These are phyloP conservation scores for Ulmus americana DNA, from an alignment of 331 rosid genomes.

Conservation along the genomic window DNA sequence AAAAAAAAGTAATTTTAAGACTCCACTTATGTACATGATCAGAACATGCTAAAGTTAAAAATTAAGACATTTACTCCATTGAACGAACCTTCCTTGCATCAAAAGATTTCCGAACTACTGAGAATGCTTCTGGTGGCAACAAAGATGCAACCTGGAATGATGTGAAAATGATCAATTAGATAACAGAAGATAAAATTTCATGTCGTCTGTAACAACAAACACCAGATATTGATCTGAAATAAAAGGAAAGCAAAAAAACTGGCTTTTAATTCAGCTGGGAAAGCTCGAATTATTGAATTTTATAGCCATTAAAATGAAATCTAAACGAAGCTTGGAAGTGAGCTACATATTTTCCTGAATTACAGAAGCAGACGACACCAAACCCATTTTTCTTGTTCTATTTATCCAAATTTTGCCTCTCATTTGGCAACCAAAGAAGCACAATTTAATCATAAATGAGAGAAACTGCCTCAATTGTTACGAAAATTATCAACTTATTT, in stretches of 20 bases:
- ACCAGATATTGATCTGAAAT: no score
- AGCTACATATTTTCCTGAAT: background rate
- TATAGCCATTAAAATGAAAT: no score
- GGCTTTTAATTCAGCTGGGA: no score
- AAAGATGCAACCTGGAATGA: conserved; percentile 55
- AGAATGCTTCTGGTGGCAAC: conserved; percentile 67
- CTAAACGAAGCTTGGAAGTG: background rate
- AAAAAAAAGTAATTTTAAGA: background rate
- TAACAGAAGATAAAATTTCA: background rate
- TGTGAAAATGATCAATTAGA: background rate
- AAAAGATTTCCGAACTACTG: conserved; percentile 65
- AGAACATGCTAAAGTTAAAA: background rate
- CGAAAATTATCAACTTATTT: background rate
- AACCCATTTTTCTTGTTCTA: background rate
- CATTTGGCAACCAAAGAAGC: background rate
- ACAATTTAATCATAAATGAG: background rate
- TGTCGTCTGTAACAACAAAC: no score
- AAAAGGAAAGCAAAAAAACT: no score
- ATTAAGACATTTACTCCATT: background rate
- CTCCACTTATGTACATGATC: background rate
- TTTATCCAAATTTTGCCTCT: background rate
- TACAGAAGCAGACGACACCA: background rate
- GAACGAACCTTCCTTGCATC: conserved; percentile 72
- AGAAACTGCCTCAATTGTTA: background rate
- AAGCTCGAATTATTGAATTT: no score